phyloP scores from a whole-genome alignment of 129 eudicot genomes.

The Flaveria bidentis region DNA sequence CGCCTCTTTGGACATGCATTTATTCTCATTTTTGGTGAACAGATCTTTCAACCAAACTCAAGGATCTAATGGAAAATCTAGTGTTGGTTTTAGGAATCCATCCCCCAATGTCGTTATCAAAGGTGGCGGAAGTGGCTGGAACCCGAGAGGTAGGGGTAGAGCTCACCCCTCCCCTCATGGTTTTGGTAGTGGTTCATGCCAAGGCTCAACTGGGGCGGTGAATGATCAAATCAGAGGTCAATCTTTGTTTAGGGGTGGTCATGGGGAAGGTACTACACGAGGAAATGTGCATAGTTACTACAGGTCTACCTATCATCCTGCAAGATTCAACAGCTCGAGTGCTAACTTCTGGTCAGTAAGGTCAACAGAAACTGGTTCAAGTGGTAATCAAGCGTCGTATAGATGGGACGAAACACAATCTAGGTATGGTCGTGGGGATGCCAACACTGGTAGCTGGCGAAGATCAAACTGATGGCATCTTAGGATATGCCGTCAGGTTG shows the following conservation, averaged over 20 bases:
- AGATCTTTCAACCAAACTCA: background rate
- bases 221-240: background rate
- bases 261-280: background rate
- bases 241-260: background rate
- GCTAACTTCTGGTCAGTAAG: background rate
- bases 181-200: background rate
- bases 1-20: background rate
- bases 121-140: slow-evolving; percentile 27
- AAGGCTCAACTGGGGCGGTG: background rate
- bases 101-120: background rate
- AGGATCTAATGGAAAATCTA: background rate
- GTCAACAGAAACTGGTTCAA: background rate
- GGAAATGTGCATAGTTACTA: background rate
- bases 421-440: background rate
- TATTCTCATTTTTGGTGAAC: background rate
- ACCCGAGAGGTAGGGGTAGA: slow-evolving; percentile 14
- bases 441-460: background rate
- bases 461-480: background rate
- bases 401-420: background rate
- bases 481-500: background rate
- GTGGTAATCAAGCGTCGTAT: background rate
- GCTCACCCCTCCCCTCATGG: background rate
- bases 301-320: background rate
- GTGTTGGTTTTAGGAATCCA: slow-evolving; percentile 4
- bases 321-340: background rate